Evolutionary conservation across 495 filamentous ascomycete species (phyloP), one percentile per base, ranked within the genome.

Genomic region (Xylaria longipes): DNA sequence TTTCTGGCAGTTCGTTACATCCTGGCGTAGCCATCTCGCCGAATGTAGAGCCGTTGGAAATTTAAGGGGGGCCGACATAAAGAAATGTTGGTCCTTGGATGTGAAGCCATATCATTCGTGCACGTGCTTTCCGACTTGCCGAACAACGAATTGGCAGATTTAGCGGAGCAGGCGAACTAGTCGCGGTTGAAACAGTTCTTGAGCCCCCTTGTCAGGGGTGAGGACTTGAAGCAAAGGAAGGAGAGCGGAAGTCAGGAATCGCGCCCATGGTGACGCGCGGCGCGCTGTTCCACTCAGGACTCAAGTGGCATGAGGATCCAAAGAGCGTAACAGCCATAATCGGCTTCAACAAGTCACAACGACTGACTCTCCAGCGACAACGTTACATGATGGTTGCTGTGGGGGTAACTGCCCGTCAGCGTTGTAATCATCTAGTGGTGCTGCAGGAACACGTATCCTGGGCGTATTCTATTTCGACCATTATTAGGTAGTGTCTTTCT

Each of bases 1-100:
- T 56, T 56, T 56, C 52, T 56, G 52, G 25, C 25, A 56, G 52
- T 22, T 56, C 25, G n/a, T 31, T 56, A 56, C 25, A 56, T 56
- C 52, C 14, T 31, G 52, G 52, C 6, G 52, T 54, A 27, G 52
- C 52, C 25, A 56, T 56, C 25, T 56, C 5, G 27, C 52, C 25
- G 25, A 27, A 31, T 56, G 52, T 29, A 56, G 52, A 31, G 52
- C 52, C 3, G 25, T 27, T 14, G 22, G 52, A 27, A 56, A 29
- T 9, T 56, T 31, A 27, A 56, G 27, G 52, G 52, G 52, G 4
- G 25, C 4, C n/a, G n/a, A 56, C 25, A 12, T 56, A 56, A 56
- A 41, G 39, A 3, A 41, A 41, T 56, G 25, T 29, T 56, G 25
- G 11, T 29, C 25, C 11, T 31, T 56, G 52, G 22, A 22, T 52